Evolutionary conservation across 495 filamentous ascomycete species (phyloP).

Genomic region (Neurospora sp.): DNA sequence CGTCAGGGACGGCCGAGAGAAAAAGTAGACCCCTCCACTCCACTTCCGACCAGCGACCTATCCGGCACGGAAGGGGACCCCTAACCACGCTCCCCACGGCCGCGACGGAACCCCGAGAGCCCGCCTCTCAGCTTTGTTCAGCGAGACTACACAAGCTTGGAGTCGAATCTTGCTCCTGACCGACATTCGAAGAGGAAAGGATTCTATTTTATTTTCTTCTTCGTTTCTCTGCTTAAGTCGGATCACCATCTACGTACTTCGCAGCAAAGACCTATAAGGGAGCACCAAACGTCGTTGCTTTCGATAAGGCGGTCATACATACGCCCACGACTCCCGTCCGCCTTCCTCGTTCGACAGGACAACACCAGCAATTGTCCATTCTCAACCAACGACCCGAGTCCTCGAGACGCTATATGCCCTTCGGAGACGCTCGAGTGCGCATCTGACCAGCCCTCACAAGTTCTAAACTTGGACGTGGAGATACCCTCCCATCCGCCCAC

Average conservation of each 20-base stretch:
- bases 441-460: neutral
- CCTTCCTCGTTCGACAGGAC: neutral
- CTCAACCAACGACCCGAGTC: neutral
- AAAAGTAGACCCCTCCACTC: neutral
- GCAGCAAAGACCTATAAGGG: neutral
- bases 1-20: neutral
- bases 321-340: neutral
- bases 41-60: neutral
- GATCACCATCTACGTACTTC: neutral
- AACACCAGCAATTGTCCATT: neutral
- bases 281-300: neutral
- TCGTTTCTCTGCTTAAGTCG: neutral
- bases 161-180: neutral
- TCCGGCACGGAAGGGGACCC: neutral
- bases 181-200: neutral
- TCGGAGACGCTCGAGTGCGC: neutral
- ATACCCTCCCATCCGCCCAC: neutral
- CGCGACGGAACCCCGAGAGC: neutral
- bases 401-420: neutral
- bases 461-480: neutral
- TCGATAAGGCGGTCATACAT: neutral
- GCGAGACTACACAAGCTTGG: neutral
- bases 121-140: neutral
- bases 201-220: neutral
- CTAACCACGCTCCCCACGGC: neutral